Evolutionary conservation across 495 filamentous ascomycete genomes (phyloP).

Genomic region (Pseudomonodictys pantanalensis): DNA sequence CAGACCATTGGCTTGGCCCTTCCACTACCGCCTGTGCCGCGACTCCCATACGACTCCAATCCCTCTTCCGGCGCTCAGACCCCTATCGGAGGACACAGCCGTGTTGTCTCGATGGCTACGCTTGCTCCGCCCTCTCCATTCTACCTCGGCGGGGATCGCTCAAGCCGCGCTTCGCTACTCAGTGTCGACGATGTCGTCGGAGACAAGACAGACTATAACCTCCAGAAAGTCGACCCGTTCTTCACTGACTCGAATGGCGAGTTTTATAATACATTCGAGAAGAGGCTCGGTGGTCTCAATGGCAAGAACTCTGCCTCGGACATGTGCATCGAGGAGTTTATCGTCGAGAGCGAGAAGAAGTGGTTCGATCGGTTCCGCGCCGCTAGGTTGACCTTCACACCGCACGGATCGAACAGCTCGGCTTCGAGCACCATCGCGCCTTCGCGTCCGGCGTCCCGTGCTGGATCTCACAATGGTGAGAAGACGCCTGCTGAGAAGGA

Average conservation of each 20-base stretch:
- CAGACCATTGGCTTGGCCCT: too few species aligned
- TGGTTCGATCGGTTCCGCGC: constrained; percentile 45
- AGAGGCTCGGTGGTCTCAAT: constrained; percentile 2
- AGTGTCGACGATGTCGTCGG: constrained; percentile 53
- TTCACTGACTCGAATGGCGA: background rate
- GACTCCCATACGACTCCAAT: too few species aligned
- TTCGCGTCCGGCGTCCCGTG: background rate
- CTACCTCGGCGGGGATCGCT: too few species aligned
- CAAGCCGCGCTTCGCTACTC: too few species aligned
- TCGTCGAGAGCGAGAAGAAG: background rate
- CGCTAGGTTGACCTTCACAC: constrained; percentile 46
- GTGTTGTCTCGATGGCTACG: too few species aligned
- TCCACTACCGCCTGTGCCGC: too few species aligned
- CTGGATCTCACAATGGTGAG: background rate
- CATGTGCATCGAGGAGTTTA: constrained; percentile 23
- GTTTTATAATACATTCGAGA: background rate
- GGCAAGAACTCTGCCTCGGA: constrained; percentile 38
- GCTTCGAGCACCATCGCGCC: background rate
- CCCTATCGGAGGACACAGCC: too few species aligned
- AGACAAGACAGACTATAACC: constrained; percentile 36
- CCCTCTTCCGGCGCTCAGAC: too few species aligned
- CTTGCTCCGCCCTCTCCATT: constrained; percentile 43
- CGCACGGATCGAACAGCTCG: background rate
- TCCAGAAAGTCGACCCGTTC: background rate
- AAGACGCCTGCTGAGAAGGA: constrained; percentile 7